Base-by-base conservation (phyloP, 208 protist genomes). In the Balamuthia mandrillaris region DNA sequence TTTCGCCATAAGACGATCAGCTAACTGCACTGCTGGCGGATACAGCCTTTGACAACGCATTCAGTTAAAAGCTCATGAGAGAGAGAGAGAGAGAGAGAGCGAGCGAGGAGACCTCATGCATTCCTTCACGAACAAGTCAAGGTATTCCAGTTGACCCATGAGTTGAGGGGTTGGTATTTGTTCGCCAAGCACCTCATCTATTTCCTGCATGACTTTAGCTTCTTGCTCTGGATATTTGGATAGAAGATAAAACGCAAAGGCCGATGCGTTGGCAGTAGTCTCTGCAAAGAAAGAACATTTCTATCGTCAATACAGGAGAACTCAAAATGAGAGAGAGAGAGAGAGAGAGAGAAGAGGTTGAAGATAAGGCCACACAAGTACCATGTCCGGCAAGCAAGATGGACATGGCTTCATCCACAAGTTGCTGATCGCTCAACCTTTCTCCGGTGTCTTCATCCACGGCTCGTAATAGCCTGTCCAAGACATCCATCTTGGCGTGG, bases 311-410 rank as follows among this genome's bases (percentile, higher is more conserved):
- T n/a, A n/a, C n/a, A n/a, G n/a, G n/a, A n/a, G n/a, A n/a, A n/a
- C n/a, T n/a, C n/a, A n/a, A n/a, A n/a, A n/a, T n/a, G n/a, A n/a
- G n/a, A n/a, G n/a, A n/a, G n/a, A n/a, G n/a, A n/a, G n/a, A n/a
- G n/a, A n/a, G n/a, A n/a, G n/a, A n/a, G n/a, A n/a, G n/a, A n/a
- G n/a, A n/a, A n/a, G n/a, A n/a, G n/a, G n/a, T n/a, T n/a, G n/a
- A n/a, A n/a, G n/a, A n/a, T n/a, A n/a, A n/a, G n/a, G n/a, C n/a
- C n/a, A n/a, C n/a, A n/a, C n/a, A n/a, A 5, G 37, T 45, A 78
- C 70, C 70, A 21, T 78, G 70, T 29, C 70, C 70, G 9, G 70
- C 70, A n/a, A 78, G 70, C 9, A 78, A 49, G 47, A 78, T 78
- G 29, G 70, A 29, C 70, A 78, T 78, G 10, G 70, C 70, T 33